Evolutionary conservation across 2,329 filamentous ascomycete genomes (phyloP).

Genomic region (Arthrobotrys entomopaga): DNA sequence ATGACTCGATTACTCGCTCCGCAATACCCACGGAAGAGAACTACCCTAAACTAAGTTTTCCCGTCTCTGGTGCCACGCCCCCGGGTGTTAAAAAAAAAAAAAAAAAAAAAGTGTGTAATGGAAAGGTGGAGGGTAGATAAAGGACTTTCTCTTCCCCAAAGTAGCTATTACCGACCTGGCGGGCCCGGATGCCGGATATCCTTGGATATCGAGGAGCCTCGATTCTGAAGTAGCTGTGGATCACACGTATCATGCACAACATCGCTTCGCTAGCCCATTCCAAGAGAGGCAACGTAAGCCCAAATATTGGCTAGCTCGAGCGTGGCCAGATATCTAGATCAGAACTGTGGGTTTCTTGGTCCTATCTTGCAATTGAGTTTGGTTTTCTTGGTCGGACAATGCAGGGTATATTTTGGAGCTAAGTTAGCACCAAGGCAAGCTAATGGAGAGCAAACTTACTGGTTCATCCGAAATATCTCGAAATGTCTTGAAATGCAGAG

Average conservation of each 20-base stretch:
- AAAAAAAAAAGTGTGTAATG: too few relatives aligned
- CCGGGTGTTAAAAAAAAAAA: too few relatives aligned
- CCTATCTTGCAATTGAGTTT: not conserved
- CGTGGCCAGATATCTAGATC: too few relatives aligned
- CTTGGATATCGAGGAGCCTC: constrained; percentile 7
- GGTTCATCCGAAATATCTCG: not conserved
- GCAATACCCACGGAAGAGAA: too few relatives aligned
- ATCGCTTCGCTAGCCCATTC: constrained; percentile 10
- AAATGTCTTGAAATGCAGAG: not conserved
- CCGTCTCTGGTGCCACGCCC: too few relatives aligned
- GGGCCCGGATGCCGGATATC: constrained; percentile 16
- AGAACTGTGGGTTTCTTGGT: too few relatives aligned
- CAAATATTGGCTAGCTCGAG: not conserved
- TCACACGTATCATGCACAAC: constrained; percentile 29
- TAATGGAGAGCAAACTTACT: not conserved
- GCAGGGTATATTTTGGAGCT: constrained; percentile 1
- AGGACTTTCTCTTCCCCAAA: not conserved
- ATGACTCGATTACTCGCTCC: too few relatives aligned
- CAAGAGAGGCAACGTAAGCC: constrained; percentile 7
- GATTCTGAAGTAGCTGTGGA: too few relatives aligned
- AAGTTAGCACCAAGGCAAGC: not conserved
- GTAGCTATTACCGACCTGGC: constrained; percentile 15
- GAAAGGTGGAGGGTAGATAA: too few relatives aligned
- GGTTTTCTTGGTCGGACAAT: constrained; percentile 1
- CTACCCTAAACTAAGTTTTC: too few relatives aligned